Evolutionary conservation across 164 flowering plant species (phyloP), one percentile per base, ranked within the genome.

Genomic region (Vitis amurensis): DNA sequence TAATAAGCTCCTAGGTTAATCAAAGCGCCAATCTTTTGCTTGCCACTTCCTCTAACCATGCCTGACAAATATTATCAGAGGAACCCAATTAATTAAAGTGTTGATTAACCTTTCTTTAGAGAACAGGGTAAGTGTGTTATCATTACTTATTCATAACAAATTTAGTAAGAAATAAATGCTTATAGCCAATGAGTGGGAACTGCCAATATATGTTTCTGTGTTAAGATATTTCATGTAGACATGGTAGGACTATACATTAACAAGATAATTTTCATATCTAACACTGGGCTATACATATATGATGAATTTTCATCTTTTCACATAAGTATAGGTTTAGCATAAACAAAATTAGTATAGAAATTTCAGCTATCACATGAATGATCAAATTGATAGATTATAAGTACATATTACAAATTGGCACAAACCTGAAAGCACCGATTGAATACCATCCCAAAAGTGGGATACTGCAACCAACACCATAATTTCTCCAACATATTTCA

Each of bases 1-100:
- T 82, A 85, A 69, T 78, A 82, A 8, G 84, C 70, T 62, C 75
- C 86, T 15, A 85, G 72, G 59, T 79, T 82, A 17, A 79, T 68
- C 63, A 61, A 31, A 1, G 84, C 84, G 23, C 84, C 82, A 31
- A 82, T 73, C 71, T 78, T 82, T 64, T 84, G 87, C 80, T 76
- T 55, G 11, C 87, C 87, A 57, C 80, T 71, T 13, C 87, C 87
- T 71, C 83, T 69, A 7, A 71, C 70, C 52, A 64, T 71, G 1
- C 85, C 85, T 84, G 66, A 9, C 14, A 59, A 13, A 23, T 19
- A 9, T n/a, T 13, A 19, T 56, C 4, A 56, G 16, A 6, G 16
- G 6, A 19, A 56, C 29, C 23, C 59, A 56, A 17, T 6, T 19
- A 15, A 16, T 52, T 14, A 52, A 52, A 52, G 14, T 13, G 16